phyloP scores from a whole-genome alignment of 169 alveolate genomes.

The Plasmodium billcollinsi region DNA sequence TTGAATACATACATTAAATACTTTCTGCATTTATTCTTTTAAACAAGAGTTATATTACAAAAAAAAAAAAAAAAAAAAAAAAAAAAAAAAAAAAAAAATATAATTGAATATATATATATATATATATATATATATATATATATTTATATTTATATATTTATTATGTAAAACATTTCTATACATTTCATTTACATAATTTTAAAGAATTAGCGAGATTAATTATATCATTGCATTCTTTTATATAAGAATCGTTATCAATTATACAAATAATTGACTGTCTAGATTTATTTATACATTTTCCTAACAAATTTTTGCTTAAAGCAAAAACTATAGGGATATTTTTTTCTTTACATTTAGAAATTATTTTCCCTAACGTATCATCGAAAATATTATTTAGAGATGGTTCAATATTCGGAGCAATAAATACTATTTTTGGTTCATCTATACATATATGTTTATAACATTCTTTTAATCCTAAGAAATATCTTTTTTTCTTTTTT shows the following conservation, averaged over 20 bases:
- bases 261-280: slow-evolving; percentile 59
- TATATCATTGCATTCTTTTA: slow-evolving; percentile 55
- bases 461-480: slow-evolving; percentile 47
- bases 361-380: slow-evolving; percentile 34
- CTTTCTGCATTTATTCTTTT: too few species aligned
- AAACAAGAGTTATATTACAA: too few species aligned
- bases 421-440: slow-evolving; percentile 56
- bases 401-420: slow-evolving; percentile 75
- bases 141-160: neutral
- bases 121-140: neutral
- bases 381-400: slow-evolving; percentile 38
- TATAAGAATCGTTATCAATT: slow-evolving; percentile 61
- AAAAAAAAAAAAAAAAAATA: neutral
- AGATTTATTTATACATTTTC: slow-evolving; percentile 51
- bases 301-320: slow-evolving; percentile 60
- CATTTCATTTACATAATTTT: slow-evolving; percentile 8
- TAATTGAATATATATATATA: neutral
- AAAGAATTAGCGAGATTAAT: slow-evolving; percentile 40
- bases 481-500: slow-evolving; percentile 41
- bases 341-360: slow-evolving; percentile 49
- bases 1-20: too few species aligned
- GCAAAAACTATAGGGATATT: slow-evolving; percentile 61
- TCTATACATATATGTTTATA: slow-evolving; percentile 49
- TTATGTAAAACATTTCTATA: too few species aligned
- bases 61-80: neutral